A percentile compares a stretch with the other conserved stretches of the same genome.
Evolutionary conservation across 257 asterid species (phyloP).

Genomic region (Solanum chiquidenum): DNA sequence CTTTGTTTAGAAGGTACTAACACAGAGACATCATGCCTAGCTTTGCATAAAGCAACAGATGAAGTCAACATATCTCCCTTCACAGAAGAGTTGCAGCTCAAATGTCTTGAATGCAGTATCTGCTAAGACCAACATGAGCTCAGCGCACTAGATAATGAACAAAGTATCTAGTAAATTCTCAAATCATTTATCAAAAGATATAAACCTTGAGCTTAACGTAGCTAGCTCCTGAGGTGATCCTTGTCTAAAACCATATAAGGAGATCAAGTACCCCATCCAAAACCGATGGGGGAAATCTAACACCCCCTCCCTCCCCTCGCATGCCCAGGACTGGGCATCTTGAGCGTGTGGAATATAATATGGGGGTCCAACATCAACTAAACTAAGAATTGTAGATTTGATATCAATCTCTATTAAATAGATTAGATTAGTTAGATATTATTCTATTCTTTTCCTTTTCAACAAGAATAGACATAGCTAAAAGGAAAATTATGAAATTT

Average conservation of each 20-base stretch:
- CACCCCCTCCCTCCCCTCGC: not conserved
- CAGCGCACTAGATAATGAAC: not conserved
- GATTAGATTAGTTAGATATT: not conserved
- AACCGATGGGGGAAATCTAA: not conserved
- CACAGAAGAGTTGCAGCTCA: conserved; percentile 21
- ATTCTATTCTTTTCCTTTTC: not conserved
- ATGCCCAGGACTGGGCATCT: not conserved
- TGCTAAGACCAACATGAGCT: conserved; percentile 14
- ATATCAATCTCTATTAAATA: not conserved
- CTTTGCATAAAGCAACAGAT: conserved; percentile 44
- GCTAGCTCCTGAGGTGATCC: not conserved
- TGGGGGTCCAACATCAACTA: not conserved
- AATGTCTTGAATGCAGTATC: conserved; percentile 24
- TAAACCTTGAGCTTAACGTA: not conserved
- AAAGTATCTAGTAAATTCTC: conserved; percentile 1
- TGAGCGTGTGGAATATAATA: not conserved
- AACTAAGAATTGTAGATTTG: not conserved
- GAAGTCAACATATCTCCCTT: conserved; percentile 71
- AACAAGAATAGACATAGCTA: not conserved
- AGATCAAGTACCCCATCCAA: not conserved
- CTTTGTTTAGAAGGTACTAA: conserved; percentile 29
- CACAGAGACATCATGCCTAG: conserved; percentile 33
- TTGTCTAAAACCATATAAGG: conserved; percentile 5
- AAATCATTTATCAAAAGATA: not conserved
- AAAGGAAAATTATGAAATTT: not conserved